Evolutionary conservation across 306 rosid species (phyloP).

Genomic region (Cucumis hystrix): DNA sequence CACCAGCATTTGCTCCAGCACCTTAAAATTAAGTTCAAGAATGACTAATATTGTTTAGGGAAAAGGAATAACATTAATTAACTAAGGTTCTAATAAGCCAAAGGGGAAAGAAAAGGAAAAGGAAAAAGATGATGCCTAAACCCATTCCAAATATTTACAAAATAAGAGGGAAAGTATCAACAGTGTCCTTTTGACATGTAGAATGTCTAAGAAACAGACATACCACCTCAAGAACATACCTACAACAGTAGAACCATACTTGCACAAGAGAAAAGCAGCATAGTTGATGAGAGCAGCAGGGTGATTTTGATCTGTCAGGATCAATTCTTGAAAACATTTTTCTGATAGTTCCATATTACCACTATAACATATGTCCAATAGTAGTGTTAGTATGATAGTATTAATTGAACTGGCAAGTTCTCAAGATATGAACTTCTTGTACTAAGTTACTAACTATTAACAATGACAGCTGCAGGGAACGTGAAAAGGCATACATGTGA

Average conservation of each 20-base stretch:
- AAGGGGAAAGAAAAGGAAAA: background rate
- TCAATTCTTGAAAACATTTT: conserved; percentile 75
- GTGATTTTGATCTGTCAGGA: conserved; percentile 88
- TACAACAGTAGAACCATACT: conserved; percentile 70
- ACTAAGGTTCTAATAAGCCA: conserved; percentile 8
- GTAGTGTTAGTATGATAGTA: background rate
- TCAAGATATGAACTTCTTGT: background rate
- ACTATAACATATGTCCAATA: conserved; percentile 30
- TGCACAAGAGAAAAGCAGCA: conserved; percentile 68
- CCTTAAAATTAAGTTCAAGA: conserved; percentile 29
- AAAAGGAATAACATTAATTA: background rate
- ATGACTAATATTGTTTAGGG: background rate
- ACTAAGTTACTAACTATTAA: background rate
- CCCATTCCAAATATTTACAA: background rate
- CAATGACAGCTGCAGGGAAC: background rate
- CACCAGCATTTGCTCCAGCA: conserved; percentile 80
- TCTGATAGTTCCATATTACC: conserved; percentile 74
- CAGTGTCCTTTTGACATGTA: background rate
- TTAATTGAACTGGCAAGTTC: background rate
- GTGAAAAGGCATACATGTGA: background rate
- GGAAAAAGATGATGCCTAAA: background rate
- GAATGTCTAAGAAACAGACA: background rate
- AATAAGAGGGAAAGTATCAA: background rate
- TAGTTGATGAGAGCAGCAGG: conserved; percentile 88
- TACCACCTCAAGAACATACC: conserved; percentile 29